Percentiles rank a stretch among this genome's conserved stretches.
Conservation (phyloP, 2,329 filamentous ascomycete species). For the Herpotrichia juniperi region DNA sequence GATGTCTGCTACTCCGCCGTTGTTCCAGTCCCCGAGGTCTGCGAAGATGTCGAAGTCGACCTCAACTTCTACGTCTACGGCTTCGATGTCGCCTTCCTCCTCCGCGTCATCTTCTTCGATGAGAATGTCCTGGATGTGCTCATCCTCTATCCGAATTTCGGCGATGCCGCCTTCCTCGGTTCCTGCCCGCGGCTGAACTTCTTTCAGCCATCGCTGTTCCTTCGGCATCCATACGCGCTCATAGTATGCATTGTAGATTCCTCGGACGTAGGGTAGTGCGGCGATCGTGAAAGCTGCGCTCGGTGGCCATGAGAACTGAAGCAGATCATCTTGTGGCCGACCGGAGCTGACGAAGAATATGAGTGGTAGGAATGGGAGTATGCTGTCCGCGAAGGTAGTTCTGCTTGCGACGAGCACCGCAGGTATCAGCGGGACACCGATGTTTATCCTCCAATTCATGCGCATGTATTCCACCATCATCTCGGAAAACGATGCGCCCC, state of each 20-base stretch:
- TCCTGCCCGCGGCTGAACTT: conserved; percentile 64
- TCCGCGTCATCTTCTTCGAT: conserved; percentile 17
- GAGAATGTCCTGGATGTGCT: conserved; percentile 13
- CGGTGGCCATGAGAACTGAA: conserved; percentile 70
- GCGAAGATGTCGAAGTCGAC: conserved; percentile 51
- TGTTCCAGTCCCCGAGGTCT: conserved; percentile 51
- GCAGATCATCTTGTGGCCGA: conserved; percentile 47
- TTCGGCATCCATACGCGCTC: conserved; percentile 62
- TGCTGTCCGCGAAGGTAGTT: conserved; percentile 66
- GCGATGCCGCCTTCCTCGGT: conserved; percentile 20
- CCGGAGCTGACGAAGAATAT: conserved; percentile 64
- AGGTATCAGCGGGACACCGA: conserved; percentile 72
- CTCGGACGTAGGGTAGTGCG: conserved; percentile 68
- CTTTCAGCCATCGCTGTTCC: conserved; percentile 66
- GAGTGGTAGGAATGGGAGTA: conserved; percentile 68
- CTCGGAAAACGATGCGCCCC: conserved; percentile 33
- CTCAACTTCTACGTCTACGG: conserved; percentile 48
- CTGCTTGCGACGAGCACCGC: conserved; percentile 71
- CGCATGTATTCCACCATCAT: conserved; percentile 34
- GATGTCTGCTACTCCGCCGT: conserved; percentile 35
- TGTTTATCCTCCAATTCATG: conserved; percentile 58
- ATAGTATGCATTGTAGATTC: conserved; percentile 68
- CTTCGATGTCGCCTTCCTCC: conserved; percentile 24
- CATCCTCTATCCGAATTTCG: conserved; percentile 9
- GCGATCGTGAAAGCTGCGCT: conserved; percentile 70